These are phyloP conservation scores for Paspalum notatum DNA, from an alignment of 176 grass and related monocot genomes.

Conservation along the genomic window DNA sequence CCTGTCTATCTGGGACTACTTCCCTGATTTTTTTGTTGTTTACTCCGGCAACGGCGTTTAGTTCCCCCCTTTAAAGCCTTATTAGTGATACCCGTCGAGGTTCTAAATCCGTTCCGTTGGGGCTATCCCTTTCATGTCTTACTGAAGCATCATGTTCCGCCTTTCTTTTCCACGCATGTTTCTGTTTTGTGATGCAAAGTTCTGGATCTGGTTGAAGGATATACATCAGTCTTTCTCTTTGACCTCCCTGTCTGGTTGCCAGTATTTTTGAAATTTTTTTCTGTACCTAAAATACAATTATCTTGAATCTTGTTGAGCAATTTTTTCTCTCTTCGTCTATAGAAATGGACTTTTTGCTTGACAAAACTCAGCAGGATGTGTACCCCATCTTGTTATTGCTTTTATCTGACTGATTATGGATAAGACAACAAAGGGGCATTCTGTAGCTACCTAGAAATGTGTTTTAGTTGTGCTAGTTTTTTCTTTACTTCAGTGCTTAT, in stretches of 20 bases:
- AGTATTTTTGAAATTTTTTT: neutral
- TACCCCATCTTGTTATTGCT: neutral
- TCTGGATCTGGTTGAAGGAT: constrained; percentile 22
- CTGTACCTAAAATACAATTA: neutral
- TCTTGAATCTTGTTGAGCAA: neutral
- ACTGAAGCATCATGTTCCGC: neutral
- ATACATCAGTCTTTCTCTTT: neutral
- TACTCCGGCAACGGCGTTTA: neutral
- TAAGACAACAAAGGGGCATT: neutral
- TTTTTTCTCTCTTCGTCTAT: neutral
- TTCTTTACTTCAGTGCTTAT: neutral
- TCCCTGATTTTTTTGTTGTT: constrained; percentile 21
- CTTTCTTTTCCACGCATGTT: neutral
- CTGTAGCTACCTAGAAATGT: neutral
- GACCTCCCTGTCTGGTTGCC: neutral
- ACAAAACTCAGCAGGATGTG: neutral
- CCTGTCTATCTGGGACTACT: neutral
- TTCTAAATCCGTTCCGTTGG: constrained; percentile 2
- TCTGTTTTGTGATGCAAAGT: neutral
- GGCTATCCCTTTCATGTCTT: neutral
- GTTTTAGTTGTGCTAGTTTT: neutral
- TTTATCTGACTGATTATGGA: neutral
- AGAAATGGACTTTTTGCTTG: neutral
- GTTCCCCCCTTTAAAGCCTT: neutral
- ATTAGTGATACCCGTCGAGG: neutral